Conservation (phyloP, 176 grass and related monocot species). For the Avena eriantha region DNA sequence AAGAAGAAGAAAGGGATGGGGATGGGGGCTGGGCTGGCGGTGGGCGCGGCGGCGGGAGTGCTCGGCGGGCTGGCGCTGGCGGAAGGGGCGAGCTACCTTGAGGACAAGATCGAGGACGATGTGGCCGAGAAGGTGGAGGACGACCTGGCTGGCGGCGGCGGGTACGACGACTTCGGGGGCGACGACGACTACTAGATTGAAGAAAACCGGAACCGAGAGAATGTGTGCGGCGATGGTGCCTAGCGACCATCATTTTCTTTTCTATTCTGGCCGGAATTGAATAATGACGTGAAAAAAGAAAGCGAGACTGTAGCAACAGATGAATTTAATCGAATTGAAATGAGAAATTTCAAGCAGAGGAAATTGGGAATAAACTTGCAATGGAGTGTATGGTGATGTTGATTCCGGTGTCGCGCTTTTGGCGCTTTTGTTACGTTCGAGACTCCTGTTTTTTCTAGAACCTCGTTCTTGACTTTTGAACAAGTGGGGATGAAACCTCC, state of each 20-base stretch:
- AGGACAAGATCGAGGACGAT: constrained; percentile 64
- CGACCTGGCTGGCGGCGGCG: constrained; percentile 41
- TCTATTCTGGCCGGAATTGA: neutral
- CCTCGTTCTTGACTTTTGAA: neutral
- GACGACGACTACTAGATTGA: constrained; percentile 41
- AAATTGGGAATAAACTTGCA: neutral
- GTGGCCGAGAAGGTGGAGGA: constrained; percentile 66
- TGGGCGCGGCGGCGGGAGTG: constrained; percentile 64
- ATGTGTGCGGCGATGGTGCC: neutral
- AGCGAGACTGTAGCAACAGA: neutral
- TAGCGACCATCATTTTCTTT: neutral
- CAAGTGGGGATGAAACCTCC: neutral
- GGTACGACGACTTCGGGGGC: constrained; percentile 33
- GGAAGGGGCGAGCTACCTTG: constrained; percentile 62
- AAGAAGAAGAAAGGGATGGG: constrained; percentile 56
- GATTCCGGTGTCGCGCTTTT: neutral
- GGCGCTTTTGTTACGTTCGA: neutral
- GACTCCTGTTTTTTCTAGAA: neutral
- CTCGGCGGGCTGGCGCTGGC: constrained; percentile 66
- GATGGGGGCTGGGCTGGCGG: constrained; percentile 63
- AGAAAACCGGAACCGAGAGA: neutral
- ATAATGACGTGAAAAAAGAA: neutral
- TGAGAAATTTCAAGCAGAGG: neutral
- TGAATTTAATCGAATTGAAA: neutral
- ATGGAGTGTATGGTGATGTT: neutral